phyloP scores from a whole-genome alignment of 1,139 yeast genomes.

The Pichia sp. region DNA sequence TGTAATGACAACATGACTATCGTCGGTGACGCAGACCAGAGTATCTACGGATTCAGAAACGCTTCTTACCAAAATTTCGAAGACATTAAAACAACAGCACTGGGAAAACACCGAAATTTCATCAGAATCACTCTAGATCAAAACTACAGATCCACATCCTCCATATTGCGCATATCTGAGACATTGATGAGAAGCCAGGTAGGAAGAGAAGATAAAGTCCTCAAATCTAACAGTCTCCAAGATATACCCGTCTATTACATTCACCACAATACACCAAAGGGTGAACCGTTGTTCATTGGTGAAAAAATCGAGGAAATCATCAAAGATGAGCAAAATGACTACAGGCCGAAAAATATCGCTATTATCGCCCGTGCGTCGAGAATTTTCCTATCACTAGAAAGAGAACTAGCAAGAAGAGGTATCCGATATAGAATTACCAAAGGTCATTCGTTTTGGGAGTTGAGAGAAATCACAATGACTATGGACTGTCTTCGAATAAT shows the following conservation, averaged over 20 bases:
- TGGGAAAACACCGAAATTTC: conserved; percentile 25
- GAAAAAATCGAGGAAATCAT: conserved; percentile 9
- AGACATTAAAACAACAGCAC: conserved; percentile 52
- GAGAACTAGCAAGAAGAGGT: conserved; percentile 48
- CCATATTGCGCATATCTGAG: conserved; percentile 66
- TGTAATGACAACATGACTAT: conserved; percentile 61
- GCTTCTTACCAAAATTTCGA: conserved; percentile 72
- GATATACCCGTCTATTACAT: conserved; percentile 42
- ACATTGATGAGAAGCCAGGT: conserved; percentile 61
- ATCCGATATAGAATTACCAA: conserved; percentile 68
- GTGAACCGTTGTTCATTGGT: conserved; percentile 12
- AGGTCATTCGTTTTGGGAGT: conserved; percentile 80
- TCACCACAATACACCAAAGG: background rate
- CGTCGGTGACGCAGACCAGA: conserved; percentile 97
- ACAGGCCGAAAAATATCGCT: conserved; percentile 59
- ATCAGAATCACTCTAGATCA: conserved; percentile 46
- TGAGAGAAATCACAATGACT: conserved; percentile 62
- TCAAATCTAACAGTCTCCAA: conserved; percentile 44
- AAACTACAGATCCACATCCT: conserved; percentile 79
- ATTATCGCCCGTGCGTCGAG: conserved; percentile 58
- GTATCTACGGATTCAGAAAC: conserved; percentile 85
- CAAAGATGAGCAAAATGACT: conserved; percentile 26
- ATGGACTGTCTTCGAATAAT: conserved; percentile 65
- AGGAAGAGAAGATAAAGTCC: conserved; percentile 41
- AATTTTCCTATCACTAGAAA: conserved; percentile 62